Base-by-base conservation (phyloP, 2,329 filamentous ascomycete genomes). In the Alternaria postmessia region DNA sequence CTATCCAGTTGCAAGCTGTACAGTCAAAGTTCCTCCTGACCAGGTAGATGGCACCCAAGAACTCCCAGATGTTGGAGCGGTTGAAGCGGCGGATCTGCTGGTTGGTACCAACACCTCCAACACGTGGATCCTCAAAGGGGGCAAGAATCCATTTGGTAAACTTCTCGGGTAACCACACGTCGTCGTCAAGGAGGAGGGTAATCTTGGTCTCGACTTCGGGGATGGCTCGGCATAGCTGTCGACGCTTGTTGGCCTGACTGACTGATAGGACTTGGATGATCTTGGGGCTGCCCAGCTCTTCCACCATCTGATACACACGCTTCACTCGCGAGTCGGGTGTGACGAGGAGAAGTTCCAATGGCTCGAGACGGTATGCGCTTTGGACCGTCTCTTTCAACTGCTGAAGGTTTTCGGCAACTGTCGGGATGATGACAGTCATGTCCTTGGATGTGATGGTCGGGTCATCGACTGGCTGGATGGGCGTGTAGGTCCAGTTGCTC, bases 21-120 rank as follows among this genome's bases (percentile, higher is more conserved):
- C 96, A 97, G 79, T 98, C 94, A 77, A 97, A 98, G 80, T 97
- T 98, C 63, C 94, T 89, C 59, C 94, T 88, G 79, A 97, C 92
- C 64, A 98, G 90, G 79, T 98, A 98, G 52, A 94, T 89, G 22
- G 93, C 92, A 6, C 94, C 94, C 20, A 98, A 86, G 85, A 94
- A 97, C 75, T 94, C 94, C 88, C 89, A 97, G 65, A 92, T 82
- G 41, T 87, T 87, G 59, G 82, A 84, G 46, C 82, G 82, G 73
- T 86, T 85, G 66, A 89, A 88, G 63, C 93, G 90, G 75, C 89
- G 88, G 65, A 97, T 87, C 63, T 93, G 85, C 81, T 98, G 94
- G 77, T 92, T 96, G 54, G 94, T 97, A 38, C 94, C 93, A 55
- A 97, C 94, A 34, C 93, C 94, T 60, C 94, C 94, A 69, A 96